These are phyloP conservation scores for Agaricus blazei DNA, from an alignment of 768 basidiomycete species.

Conservation along the genomic window DNA sequence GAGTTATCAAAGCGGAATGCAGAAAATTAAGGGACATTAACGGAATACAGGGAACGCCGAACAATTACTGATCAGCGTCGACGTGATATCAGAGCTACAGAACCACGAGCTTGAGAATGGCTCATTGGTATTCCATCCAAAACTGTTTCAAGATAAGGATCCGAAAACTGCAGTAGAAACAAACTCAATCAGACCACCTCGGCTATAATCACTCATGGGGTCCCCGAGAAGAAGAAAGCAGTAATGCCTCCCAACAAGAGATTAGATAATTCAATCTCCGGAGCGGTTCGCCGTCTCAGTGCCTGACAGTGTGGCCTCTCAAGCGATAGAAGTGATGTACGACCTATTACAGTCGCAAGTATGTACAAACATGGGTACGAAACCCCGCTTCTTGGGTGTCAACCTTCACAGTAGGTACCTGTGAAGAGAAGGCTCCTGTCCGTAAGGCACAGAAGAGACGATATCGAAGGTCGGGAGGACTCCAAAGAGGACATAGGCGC, in stretches of 20 bases:
- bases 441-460: not conserved
- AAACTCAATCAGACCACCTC: not conserved
- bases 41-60: not conserved
- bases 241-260: too few relatives aligned
- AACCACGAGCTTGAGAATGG: not conserved
- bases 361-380: too few relatives aligned
- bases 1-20: not conserved
- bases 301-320: not conserved
- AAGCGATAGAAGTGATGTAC: too few relatives aligned
- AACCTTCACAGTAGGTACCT: not conserved
- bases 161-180: too few relatives aligned
- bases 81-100: not conserved
- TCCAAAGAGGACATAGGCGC: not conserved
- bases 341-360: too few relatives aligned
- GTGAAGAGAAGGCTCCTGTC: not conserved
- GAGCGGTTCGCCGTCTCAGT: not conserved
- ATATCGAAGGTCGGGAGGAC: not conserved
- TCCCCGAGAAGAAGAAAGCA: too few relatives aligned
- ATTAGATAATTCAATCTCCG: not conserved
- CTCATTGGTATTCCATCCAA: not conserved
- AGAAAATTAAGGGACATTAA: not conserved
- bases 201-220: too few relatives aligned
- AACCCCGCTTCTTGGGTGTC: too few relatives aligned
- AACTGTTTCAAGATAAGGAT: not conserved
- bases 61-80: not conserved